These are phyloP conservation scores for Lichenothelia convexa DNA, from an alignment of 495 filamentous ascomycete species.

Conservation along the genomic window DNA sequence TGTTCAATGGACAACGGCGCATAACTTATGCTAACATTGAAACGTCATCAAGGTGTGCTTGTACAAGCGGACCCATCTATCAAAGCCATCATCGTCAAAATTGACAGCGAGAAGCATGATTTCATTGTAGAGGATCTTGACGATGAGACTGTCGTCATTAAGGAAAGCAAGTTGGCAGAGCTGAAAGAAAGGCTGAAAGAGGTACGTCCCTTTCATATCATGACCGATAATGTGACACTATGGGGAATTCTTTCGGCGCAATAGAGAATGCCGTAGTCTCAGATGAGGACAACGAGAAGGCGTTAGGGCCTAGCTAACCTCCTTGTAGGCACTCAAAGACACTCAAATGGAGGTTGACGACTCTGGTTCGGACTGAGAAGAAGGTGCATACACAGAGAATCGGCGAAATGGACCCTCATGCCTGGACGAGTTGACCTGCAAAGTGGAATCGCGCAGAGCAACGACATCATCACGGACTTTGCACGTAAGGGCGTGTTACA, in stretches of 20 bases:
- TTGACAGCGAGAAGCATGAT: constrained; percentile 47
- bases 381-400: too few relatives aligned
- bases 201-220: constrained; percentile 21
- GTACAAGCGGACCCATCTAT: constrained; percentile 45
- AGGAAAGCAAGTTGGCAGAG: constrained; percentile 37
- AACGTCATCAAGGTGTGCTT: constrained; percentile 16
- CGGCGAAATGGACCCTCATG: too few relatives aligned
- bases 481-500: too few relatives aligned
- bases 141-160: constrained; percentile 29
- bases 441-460: too few relatives aligned
- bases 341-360: constrained; percentile 20
- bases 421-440: too few relatives aligned
- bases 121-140: constrained; percentile 45
- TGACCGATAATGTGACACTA: too few relatives aligned
- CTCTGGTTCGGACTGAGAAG: constrained; percentile 17
- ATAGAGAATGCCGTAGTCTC: not conserved
- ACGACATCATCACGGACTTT: too few relatives aligned
- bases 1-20: too few relatives aligned
- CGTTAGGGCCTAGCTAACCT: too few relatives aligned
- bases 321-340: constrained; percentile 21
- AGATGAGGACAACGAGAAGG: not conserved
- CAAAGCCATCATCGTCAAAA: constrained; percentile 57
- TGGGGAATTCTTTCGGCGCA: too few relatives aligned
- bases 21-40: not conserved
- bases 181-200: constrained; percentile 46